Percentiles rank a stretch among this genome's conserved stretches.
phyloP scores from a whole-genome alignment of 176 grass and related monocot species.

The Eleusine indica region DNA sequence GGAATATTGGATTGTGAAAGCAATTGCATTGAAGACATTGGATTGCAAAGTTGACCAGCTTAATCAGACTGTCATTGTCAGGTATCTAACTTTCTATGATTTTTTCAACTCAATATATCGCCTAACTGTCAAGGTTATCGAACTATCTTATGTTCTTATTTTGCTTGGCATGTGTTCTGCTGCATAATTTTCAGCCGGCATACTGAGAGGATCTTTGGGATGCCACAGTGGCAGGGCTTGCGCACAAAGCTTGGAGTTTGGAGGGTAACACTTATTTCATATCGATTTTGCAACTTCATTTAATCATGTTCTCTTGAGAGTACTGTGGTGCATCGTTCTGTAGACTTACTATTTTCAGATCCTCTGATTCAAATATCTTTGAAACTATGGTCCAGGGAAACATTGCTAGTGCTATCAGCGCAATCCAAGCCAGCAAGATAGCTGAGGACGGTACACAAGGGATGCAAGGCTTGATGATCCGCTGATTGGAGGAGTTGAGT shows the following conservation, averaged over 20 bases:
- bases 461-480: slow-evolving; percentile 62
- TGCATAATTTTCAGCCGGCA: slow-evolving; percentile 63
- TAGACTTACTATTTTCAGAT: neutral
- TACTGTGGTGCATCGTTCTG: neutral
- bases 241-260: slow-evolving; percentile 80
- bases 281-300: neutral
- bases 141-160: neutral
- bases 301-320: neutral
- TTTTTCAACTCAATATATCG: neutral
- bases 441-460: slow-evolving; percentile 68
- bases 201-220: slow-evolving; percentile 70
- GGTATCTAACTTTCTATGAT: slow-evolving; percentile 40
- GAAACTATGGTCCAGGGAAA: slow-evolving; percentile 62
- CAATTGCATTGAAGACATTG: slow-evolving; percentile 76
- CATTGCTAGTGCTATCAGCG: slow-evolving; percentile 77
- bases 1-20: slow-evolving; percentile 95
- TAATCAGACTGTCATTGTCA: slow-evolving; percentile 72
- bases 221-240: slow-evolving; percentile 82
- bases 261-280: slow-evolving; percentile 54
- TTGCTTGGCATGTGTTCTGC: slow-evolving; percentile 10
- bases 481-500: slow-evolving; percentile 38
- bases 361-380: slow-evolving; percentile 8
- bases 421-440: slow-evolving; percentile 87
- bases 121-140: neutral
- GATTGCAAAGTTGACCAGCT: slow-evolving; percentile 88